Conservation (phyloP, 257 asterid species). For the Capsicum pubescens region DNA sequence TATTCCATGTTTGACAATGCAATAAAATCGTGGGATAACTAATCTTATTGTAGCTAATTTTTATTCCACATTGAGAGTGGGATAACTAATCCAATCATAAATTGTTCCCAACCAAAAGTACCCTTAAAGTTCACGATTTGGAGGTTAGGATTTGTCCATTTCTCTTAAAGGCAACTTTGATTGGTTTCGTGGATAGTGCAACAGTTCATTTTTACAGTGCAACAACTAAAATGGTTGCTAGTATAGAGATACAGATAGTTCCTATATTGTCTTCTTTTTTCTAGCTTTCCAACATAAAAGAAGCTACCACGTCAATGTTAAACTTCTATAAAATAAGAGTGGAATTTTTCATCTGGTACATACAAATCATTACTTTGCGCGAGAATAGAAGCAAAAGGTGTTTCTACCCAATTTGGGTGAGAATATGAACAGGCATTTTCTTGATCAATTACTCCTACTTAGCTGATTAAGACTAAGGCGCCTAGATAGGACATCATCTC, state of each 20-base stretch:
- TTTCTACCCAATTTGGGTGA: neutral
- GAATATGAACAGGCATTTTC: neutral
- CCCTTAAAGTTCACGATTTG: neutral
- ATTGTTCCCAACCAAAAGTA: too few relatives aligned
- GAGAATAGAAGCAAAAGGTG: neutral
- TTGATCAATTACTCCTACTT: neutral
- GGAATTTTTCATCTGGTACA: neutral
- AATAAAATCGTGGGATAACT: too few relatives aligned
- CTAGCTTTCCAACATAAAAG: neutral
- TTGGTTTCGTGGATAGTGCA: neutral
- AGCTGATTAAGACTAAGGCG: neutral
- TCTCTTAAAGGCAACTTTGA: neutral
- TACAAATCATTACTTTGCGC: neutral
- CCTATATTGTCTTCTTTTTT: neutral
- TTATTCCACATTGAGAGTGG: too few relatives aligned
- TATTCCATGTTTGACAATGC: too few relatives aligned
- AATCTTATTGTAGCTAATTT: too few relatives aligned
- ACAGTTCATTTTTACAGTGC: neutral
- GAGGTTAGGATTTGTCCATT: neutral
- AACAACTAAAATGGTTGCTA: neutral
- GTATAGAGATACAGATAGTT: neutral
- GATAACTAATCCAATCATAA: too few relatives aligned
- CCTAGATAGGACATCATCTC: neutral
- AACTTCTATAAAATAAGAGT: neutral
- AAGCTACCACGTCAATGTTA: neutral